Conservation (phyloP, 2,329 filamentous ascomycete species). For the Exutisphaerella laricina region DNA sequence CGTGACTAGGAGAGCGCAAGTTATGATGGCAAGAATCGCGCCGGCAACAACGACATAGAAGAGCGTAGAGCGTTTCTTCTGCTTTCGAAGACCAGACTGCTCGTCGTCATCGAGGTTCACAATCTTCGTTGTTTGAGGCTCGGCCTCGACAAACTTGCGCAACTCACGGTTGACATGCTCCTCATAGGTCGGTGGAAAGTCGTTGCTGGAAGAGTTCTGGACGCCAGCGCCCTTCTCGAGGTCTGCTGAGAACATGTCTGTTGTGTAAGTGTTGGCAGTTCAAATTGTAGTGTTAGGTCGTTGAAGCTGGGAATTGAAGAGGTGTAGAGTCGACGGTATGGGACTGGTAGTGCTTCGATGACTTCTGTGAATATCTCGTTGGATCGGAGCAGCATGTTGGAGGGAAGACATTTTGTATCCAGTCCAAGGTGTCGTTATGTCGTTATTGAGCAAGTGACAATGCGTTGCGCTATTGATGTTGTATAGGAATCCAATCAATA, state of each 20-base stretch:
- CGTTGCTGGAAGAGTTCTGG: background rate
- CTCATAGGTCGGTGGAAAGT: conserved; percentile 15
- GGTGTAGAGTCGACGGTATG: too few species aligned
- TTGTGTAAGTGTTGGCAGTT: too few species aligned
- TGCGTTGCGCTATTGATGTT: conserved; percentile 6
- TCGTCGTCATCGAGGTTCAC: conserved; percentile 4
- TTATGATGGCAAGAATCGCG: background rate
- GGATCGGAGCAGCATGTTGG: background rate
- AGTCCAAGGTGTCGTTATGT: background rate
- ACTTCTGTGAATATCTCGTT: too few species aligned
- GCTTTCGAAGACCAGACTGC: conserved; percentile 4
- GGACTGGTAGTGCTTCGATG: too few species aligned
- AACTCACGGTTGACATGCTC: conserved; percentile 15
- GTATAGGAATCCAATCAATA: too few species aligned
- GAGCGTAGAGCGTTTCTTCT: conserved; percentile 1
- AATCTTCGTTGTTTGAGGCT: background rate
- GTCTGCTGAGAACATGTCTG: conserved; percentile 9
- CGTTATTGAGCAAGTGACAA: conserved; percentile 4
- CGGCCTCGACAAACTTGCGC: conserved; percentile 5
- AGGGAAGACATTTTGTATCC: conserved; percentile 2
- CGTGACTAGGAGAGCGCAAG: conserved; percentile 3
- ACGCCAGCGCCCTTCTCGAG: conserved; percentile 11
- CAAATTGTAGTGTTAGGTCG: too few species aligned
- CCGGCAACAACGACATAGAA: background rate
- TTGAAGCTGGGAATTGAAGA: too few species aligned